Evolutionary conservation across 805 yeast species (phyloP).

Genomic region (Candida nanaspora): DNA sequence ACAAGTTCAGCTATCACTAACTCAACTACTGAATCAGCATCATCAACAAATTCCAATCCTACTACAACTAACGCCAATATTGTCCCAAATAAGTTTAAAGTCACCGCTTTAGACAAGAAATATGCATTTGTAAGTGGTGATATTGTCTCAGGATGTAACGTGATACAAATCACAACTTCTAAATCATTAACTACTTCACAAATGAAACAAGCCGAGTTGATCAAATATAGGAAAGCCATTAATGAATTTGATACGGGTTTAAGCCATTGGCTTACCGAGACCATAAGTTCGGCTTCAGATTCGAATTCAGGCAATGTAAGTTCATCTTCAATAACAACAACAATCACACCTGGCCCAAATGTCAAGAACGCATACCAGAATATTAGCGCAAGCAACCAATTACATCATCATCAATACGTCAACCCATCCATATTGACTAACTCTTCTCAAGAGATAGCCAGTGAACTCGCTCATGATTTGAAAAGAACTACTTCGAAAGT

Average conservation of each 20-base stretch:
- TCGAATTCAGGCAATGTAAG: conserved; percentile 14
- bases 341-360: conserved; percentile 36
- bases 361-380: conserved; percentile 63
- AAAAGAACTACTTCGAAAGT: conserved; percentile 23
- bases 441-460: conserved; percentile 21
- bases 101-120: too few relatives aligned
- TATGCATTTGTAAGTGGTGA: conserved; percentile 8
- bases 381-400: conserved; percentile 9
- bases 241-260: conserved; percentile 47
- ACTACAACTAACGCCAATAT: too few relatives aligned
- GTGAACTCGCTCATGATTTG: conserved; percentile 34
- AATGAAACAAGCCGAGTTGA: conserved; percentile 34
- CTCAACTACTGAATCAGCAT: too few relatives aligned
- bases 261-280: conserved; percentile 40
- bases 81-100: too few relatives aligned
- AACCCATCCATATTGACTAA: conserved; percentile 1
- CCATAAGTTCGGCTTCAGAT: conserved; percentile 26
- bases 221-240: conserved; percentile 36
- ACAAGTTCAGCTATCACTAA: too few relatives aligned
- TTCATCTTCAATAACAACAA: conserved; percentile 23
- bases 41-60: conserved; percentile 3
- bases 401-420: conserved; percentile 1
- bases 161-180: conserved; percentile 33
- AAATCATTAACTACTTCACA: conserved; percentile 27
- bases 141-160: conserved; percentile 16